These are phyloP conservation scores for Phytophthora hybrid DNA, from an alignment of 352 stramenopile species.

Conservation along the genomic window DNA sequence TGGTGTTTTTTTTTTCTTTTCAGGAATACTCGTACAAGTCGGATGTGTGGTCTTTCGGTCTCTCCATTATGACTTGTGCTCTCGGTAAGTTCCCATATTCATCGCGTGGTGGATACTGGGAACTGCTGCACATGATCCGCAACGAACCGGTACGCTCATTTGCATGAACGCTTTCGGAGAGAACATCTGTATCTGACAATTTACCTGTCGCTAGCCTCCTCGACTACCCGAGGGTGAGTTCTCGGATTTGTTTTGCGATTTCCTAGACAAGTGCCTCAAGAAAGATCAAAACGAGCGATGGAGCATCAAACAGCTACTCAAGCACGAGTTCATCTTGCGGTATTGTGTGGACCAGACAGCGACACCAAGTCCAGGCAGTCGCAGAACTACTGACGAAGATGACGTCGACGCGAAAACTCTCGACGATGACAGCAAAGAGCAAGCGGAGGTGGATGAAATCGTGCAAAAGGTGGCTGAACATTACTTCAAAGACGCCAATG, in stretches of 20 bases:
- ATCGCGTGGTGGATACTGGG: constrained; percentile 90
- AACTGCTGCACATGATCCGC: constrained; percentile 90
- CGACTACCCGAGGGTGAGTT: constrained; percentile 76
- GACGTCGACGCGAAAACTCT: constrained; percentile 30
- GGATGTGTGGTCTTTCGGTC: constrained; percentile 87
- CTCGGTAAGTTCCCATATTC: constrained; percentile 91
- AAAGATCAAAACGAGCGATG: constrained; percentile 84
- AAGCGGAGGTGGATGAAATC: constrained; percentile 80
- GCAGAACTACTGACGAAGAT: constrained; percentile 37
- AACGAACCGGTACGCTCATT: constrained; percentile 71
- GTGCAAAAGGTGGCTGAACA: constrained; percentile 80
- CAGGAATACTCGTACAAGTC: constrained; percentile 90
- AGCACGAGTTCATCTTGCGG: constrained; percentile 71
- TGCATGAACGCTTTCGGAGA: neutral
- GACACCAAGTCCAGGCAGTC: constrained; percentile 19
- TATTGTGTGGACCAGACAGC: constrained; percentile 41
- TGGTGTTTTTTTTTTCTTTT: constrained; percentile 11
- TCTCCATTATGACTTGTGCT: constrained; percentile 92
- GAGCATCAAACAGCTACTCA: constrained; percentile 82
- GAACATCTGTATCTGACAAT: neutral
- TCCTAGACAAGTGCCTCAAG: constrained; percentile 82
- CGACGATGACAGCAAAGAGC: constrained; percentile 68
- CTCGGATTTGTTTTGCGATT: constrained; percentile 78
- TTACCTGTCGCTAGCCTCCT: constrained; percentile 47
- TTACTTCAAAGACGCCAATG: constrained; percentile 82